A percentile compares a stretch with the other conserved stretches of the same genome.
These are phyloP conservation scores for Mycena galopus DNA, from an alignment of 768 basidiomycete species.

Conservation along the genomic window DNA sequence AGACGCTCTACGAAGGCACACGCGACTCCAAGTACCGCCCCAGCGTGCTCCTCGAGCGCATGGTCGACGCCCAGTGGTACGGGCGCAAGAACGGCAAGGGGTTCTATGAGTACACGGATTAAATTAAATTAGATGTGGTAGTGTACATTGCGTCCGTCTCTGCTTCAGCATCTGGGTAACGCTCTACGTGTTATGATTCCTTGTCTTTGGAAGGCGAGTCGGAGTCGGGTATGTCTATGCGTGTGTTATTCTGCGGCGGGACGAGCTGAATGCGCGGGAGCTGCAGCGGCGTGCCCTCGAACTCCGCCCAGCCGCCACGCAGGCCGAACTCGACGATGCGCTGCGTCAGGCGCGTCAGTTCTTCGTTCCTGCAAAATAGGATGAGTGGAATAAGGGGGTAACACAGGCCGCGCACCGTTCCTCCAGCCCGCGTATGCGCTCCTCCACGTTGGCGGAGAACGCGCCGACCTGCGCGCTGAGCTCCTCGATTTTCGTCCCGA, in stretches of 20 bases:
- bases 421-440: constrained; percentile 58
- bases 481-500: constrained; percentile 60
- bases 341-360: constrained; percentile 74
- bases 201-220: neutral
- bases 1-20: constrained; percentile 89
- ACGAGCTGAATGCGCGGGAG: constrained; percentile 57
- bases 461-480: constrained; percentile 58
- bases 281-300: constrained; percentile 70
- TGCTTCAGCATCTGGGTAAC: neutral
- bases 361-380: constrained; percentile 63
- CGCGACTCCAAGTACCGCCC: constrained; percentile 97
- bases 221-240: constrained; percentile 3
- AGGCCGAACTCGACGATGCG: constrained; percentile 78
- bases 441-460: constrained; percentile 58
- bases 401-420: constrained; percentile 59
- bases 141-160: neutral
- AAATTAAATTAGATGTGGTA: neutral
- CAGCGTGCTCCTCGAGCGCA: constrained; percentile 87
- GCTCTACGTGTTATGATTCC: neutral
- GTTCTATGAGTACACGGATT: constrained; percentile 85
- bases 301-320: constrained; percentile 73
- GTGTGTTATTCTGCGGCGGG: constrained; percentile 31
- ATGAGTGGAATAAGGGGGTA: constrained; percentile 13
- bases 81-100: constrained; percentile 95
- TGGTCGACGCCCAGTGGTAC: constrained; percentile 97